Percentiles rank a stretch among this genome's conserved stretches.
phyloP scores from a whole-genome alignment of 805 yeast species.

The Candida corydali region DNA sequence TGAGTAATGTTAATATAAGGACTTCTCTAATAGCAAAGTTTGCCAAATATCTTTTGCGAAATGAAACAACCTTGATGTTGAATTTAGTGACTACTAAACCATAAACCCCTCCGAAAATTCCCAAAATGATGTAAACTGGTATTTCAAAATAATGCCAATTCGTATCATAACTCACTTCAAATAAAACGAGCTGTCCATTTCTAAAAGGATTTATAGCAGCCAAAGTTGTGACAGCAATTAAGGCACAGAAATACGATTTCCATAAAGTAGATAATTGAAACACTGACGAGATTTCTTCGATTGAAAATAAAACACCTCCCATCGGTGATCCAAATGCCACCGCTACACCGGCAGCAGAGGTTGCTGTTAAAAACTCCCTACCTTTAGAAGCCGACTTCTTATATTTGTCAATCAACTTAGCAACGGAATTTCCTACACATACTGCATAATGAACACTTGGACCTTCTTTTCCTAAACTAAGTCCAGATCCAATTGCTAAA shows the following conservation, averaged over 20 bases:
- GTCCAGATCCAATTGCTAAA: slow-evolving; percentile 85
- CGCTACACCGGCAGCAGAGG: slow-evolving; percentile 79
- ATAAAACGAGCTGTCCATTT: slow-evolving; percentile 90
- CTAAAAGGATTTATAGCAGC: slow-evolving; percentile 86
- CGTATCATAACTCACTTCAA: slow-evolving; percentile 83
- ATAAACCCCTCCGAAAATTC: slow-evolving; percentile 87
- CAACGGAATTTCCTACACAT: slow-evolving; percentile 84
- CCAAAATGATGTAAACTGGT: slow-evolving; percentile 73
- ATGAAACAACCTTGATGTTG: slow-evolving; percentile 72
- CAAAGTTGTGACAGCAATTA: slow-evolving; percentile 79
- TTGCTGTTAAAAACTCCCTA: slow-evolving; percentile 74
- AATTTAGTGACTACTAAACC: slow-evolving; percentile 74
- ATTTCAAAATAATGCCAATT: slow-evolving; percentile 86
- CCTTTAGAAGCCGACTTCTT: slow-evolving; percentile 42
- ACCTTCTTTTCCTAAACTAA: slow-evolving; percentile 96
- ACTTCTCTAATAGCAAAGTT: slow-evolving; percentile 69
- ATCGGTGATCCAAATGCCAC: slow-evolving; percentile 86
- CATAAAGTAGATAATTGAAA: slow-evolving; percentile 78
- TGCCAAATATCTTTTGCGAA: slow-evolving; percentile 66
- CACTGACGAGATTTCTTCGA: slow-evolving; percentile 82
- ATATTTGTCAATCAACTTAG: slow-evolving; percentile 47
- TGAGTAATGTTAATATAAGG: slow-evolving; percentile 55
- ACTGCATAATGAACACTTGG: slow-evolving; percentile 98
- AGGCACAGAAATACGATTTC: slow-evolving; percentile 87
- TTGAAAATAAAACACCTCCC: slow-evolving; percentile 89